phyloP scores from a whole-genome alignment of 2,329 filamentous ascomycete genomes.

The Basipetospora chlamydospora region DNA sequence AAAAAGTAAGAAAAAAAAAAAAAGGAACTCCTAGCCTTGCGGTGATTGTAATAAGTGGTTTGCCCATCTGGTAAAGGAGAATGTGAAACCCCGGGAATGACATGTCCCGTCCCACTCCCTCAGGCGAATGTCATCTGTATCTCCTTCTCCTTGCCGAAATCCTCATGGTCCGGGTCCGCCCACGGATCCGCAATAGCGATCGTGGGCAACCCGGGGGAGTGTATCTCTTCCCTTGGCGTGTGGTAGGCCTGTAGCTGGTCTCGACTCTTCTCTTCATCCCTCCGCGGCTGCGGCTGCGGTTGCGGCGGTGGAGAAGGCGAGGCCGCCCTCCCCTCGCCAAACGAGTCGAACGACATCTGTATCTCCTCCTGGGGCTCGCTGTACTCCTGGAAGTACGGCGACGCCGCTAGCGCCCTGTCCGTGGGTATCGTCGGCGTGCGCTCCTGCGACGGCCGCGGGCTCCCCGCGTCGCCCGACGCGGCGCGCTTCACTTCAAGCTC shows the following conservation, averaged over 20 bases:
- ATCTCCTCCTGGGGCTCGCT: slow-evolving; percentile 29
- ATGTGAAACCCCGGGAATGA: no score
- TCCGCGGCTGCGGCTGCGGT: slow-evolving; percentile 7
- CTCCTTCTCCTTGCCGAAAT: slow-evolving; percentile 59
- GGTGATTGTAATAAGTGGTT: no score
- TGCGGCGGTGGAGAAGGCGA: slow-evolving; percentile 12
- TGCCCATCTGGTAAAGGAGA: no score
- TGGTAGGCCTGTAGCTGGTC: no score
- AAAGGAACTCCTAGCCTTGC: no score
- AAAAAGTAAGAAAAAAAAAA: background rate
- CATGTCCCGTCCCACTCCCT: background rate
- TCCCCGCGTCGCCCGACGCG: background rate
- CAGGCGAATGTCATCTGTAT: slow-evolving; percentile 72
- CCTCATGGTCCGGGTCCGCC: slow-evolving; percentile 52
- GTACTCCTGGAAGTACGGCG: slow-evolving; percentile 2
- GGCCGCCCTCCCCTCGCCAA: slow-evolving; percentile 29
- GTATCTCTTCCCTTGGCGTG: slow-evolving; percentile 25
- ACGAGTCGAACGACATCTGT: slow-evolving; percentile 59
- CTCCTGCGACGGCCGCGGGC: background rate
- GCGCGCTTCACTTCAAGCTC: slow-evolving; percentile 10
- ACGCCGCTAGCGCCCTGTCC: slow-evolving; percentile 3
- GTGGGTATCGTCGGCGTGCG: slow-evolving; percentile 5
- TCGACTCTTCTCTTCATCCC: no score
- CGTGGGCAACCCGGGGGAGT: slow-evolving; percentile 30
- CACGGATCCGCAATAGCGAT: slow-evolving; percentile 47